These are phyloP conservation scores for Udeniomyces megalosporus DNA, from an alignment of 768 basidiomycete species.

Conservation along the genomic window DNA sequence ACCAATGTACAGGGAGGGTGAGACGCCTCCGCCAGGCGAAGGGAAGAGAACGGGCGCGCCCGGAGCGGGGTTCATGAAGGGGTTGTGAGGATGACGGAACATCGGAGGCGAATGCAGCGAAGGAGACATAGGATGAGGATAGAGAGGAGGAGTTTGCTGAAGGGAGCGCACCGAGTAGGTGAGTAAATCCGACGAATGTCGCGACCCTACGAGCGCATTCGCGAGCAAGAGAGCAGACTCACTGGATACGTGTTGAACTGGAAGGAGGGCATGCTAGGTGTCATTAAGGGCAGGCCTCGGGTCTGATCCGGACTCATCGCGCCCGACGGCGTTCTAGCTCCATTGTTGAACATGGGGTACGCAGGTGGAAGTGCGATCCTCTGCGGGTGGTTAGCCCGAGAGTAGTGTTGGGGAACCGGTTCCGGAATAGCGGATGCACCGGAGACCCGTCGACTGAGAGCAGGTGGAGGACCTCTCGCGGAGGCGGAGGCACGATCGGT, in stretches of 20 bases:
- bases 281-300: slow-evolving; percentile 69
- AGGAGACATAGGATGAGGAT: slow-evolving; percentile 29
- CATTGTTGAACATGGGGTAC: slow-evolving; percentile 1
- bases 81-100: slow-evolving; percentile 28
- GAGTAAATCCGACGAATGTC: no score
- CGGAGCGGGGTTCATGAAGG: slow-evolving; percentile 43
- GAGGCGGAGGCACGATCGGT: no score
- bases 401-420: slow-evolving; percentile 22
- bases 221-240: background rate
- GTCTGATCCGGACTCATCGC: slow-evolving; percentile 42
- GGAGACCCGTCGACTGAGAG: no score
- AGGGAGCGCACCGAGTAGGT: background rate
- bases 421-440: no score
- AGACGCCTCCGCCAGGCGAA: background rate
- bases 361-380: slow-evolving; percentile 50
- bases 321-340: slow-evolving; percentile 29
- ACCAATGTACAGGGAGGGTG: background rate
- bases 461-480: slow-evolving; percentile 6
- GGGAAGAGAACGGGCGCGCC: slow-evolving; percentile 32
- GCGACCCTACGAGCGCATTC: no score
- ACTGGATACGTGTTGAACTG: slow-evolving; percentile 37
- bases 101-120: slow-evolving; percentile 6
- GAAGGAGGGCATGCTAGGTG: slow-evolving; percentile 95
- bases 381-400: slow-evolving; percentile 41
- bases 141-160: slow-evolving; percentile 27